phyloP scores from a whole-genome alignment of 2,329 filamentous ascomycete species.

The Nakataea oryzae region DNA sequence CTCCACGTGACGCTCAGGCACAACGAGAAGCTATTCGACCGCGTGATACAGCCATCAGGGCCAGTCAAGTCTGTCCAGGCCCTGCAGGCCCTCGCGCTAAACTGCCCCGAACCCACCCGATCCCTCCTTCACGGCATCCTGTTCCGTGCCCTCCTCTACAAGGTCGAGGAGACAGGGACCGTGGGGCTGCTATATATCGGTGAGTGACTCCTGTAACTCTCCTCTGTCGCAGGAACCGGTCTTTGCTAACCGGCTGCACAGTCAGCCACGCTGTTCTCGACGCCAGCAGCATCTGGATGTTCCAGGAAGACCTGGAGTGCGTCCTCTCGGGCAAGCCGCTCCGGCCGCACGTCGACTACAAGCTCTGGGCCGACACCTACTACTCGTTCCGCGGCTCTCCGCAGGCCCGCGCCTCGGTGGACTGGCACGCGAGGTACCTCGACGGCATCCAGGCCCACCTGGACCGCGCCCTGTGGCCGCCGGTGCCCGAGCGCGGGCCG shows the following conservation, averaged over 20 bases:
- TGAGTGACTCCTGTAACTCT: neutral
- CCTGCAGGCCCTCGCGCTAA: neutral
- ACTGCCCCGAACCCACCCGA: constrained; percentile 4
- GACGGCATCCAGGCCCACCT: neutral
- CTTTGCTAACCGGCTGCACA: neutral
- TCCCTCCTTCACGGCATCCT: constrained; percentile 3
- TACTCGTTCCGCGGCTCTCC: constrained; percentile 6
- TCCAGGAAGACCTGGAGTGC: neutral
- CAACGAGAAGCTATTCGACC: constrained; percentile 4
- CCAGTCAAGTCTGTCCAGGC: constrained; percentile 2
- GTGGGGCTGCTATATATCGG: neutral
- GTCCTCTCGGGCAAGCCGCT: constrained; percentile 4
- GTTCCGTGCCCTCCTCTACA: constrained; percentile 2
- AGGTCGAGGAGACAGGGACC: neutral
- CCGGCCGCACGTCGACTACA: constrained; percentile 9
- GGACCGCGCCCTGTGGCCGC: neutral
- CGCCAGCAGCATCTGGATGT: constrained; percentile 6
- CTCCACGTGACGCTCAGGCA: constrained; percentile 6
- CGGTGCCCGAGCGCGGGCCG: neutral
- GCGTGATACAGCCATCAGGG: constrained; percentile 3
- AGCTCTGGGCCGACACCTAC: constrained; percentile 11
- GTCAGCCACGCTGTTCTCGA: neutral
- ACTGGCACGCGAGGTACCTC: constrained; percentile 7
- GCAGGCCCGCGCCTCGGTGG: constrained; percentile 6
- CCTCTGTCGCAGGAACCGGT: neutral